These are phyloP conservation scores for Alternaria panax DNA, from an alignment of 2,329 filamentous ascomycete species.

Conservation along the genomic window DNA sequence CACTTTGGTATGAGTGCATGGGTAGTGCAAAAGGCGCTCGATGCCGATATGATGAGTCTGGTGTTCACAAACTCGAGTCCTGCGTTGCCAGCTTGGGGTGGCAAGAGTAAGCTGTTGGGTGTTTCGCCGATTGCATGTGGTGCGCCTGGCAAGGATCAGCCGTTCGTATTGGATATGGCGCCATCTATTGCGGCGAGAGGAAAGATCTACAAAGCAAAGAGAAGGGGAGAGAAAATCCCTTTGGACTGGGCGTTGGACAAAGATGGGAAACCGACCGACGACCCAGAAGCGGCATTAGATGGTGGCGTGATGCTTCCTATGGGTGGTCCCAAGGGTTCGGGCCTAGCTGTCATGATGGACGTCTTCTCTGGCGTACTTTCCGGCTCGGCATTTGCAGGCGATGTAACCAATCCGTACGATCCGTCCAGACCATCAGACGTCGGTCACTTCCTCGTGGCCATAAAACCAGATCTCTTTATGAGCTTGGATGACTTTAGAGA, in stretches of 20 bases:
- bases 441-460: constrained; percentile 70
- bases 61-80: constrained; percentile 70
- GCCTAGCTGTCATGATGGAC: constrained; percentile 84
- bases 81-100: constrained; percentile 75
- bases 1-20: constrained; percentile 87
- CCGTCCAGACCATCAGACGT: constrained; percentile 72
- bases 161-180: constrained; percentile 79
- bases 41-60: constrained; percentile 67
- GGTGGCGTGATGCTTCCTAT: constrained; percentile 77
- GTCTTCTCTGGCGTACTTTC: constrained; percentile 83
- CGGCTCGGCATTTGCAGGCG: constrained; percentile 78
- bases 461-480: constrained; percentile 80
- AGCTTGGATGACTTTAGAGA: constrained; percentile 71
- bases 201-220: constrained; percentile 74
- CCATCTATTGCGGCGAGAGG: constrained; percentile 72
- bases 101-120: constrained; percentile 71
- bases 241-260: constrained; percentile 76
- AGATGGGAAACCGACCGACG: constrained; percentile 72
- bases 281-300: constrained; percentile 72
- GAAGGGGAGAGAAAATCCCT: constrained; percentile 73
- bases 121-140: constrained; percentile 79
- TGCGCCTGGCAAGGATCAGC: constrained; percentile 66
- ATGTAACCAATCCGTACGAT: constrained; percentile 80
- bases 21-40: constrained; percentile 78
- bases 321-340: constrained; percentile 84